phyloP scores from a whole-genome alignment of 352 stramenopile species.

The Phytopythium chamaehyphon region DNA sequence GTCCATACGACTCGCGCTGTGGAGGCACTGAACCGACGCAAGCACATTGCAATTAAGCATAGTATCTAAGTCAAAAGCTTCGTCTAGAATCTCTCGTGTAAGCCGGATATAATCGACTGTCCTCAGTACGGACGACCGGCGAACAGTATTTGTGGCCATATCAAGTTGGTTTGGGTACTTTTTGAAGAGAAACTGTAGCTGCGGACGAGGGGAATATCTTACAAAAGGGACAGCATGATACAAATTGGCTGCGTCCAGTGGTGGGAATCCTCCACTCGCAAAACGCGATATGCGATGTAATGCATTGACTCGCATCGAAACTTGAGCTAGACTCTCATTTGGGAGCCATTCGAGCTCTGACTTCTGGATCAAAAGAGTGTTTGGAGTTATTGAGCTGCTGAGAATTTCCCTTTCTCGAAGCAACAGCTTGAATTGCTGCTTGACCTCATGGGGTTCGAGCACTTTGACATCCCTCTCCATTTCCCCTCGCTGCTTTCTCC shows the following conservation, averaged over 20 bases:
- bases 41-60: constrained; percentile 25
- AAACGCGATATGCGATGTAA: constrained; percentile 31
- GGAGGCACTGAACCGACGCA: constrained; percentile 33
- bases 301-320: constrained; percentile 49
- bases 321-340: constrained; percentile 29
- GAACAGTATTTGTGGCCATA: constrained; percentile 24
- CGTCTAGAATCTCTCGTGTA: constrained; percentile 36
- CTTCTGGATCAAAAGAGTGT: neutral
- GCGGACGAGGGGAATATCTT: constrained; percentile 34
- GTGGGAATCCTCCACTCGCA: constrained; percentile 14
- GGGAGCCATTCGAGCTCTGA: constrained; percentile 25
- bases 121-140: constrained; percentile 48
- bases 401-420: constrained; percentile 19
- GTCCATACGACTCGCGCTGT: constrained; percentile 59
- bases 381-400: neutral
- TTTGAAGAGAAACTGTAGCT: constrained; percentile 68
- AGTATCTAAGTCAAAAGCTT: constrained; percentile 37
- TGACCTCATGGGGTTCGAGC: constrained; percentile 38
- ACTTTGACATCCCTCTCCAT: constrained; percentile 40
- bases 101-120: constrained; percentile 59
- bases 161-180: constrained; percentile 54
- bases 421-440: constrained; percentile 54
- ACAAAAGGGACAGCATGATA: constrained; percentile 24
- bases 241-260: constrained; percentile 8
- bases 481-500: constrained; percentile 32